Evolutionary conservation across 1,139 yeast genomes (phyloP).

Genomic region (Zygosaccharomyces sapae): DNA sequence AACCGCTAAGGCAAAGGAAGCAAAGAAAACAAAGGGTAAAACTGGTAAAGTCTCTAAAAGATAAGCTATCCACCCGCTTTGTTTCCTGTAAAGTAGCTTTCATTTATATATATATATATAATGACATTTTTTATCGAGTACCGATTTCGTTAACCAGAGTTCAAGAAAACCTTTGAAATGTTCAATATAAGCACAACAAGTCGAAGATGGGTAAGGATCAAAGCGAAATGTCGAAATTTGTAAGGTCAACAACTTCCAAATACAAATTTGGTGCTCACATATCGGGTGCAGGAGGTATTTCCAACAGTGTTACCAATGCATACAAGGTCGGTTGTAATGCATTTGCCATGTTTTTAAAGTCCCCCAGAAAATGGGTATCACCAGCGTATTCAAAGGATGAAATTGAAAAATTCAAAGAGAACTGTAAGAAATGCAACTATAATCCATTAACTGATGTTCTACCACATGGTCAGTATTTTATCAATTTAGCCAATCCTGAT

Average conservation of each 20-base stretch:
- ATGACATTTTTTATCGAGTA: neutral
- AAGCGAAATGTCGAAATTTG: conserved; percentile 26
- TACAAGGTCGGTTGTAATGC: conserved; percentile 74
- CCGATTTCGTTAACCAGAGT: neutral
- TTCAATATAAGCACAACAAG: neutral
- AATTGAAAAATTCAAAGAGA: conserved; percentile 55
- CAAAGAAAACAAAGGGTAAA: conserved; percentile 37
- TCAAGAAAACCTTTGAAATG: neutral
- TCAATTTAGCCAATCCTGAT: conserved; percentile 90
- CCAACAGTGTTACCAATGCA: conserved; percentile 73
- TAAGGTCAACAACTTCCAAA: conserved; percentile 37
- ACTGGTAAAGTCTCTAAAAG: conserved; percentile 31
- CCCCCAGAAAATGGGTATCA: conserved; percentile 88
- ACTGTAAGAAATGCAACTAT: conserved; percentile 60
- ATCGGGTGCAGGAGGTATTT: conserved; percentile 64
- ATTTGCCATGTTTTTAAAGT: conserved; percentile 85
- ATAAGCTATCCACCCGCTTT: conserved; percentile 10
- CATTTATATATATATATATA: conserved; percentile 1
- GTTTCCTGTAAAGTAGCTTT: neutral
- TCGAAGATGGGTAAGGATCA: neutral
- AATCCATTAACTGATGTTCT: conserved; percentile 72
- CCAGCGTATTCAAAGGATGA: conserved; percentile 70
- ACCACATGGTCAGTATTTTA: conserved; percentile 93
- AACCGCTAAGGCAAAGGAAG: conserved; percentile 41
- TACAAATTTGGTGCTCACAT: conserved; percentile 80